Base-by-base conservation (phyloP, 305 asterid genomes). In the Ajuga reptans region DNA sequence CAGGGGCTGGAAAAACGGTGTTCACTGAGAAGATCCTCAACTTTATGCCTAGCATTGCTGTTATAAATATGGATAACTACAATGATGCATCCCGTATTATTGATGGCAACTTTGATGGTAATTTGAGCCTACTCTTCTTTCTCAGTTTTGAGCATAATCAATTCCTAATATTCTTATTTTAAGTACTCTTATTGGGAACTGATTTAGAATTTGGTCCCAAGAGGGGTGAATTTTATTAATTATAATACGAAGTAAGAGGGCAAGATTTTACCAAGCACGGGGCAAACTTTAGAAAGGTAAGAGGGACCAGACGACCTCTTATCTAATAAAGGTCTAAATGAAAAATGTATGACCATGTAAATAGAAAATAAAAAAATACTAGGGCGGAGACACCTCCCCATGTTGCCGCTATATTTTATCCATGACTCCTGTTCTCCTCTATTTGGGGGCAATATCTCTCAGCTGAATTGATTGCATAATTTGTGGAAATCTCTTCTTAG, bases 71-170 rank as follows among this genome's bases (percentile, higher is more conserved):
- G 97, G 97, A 93, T 78, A 86, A 90, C 80, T 93, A 93, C 83
- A 93, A 93, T 56, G 97, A 93, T 72, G 83, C 94, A 36, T 75
- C 87, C 24, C 99, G 99, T 63, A 83, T 93, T 42, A 84, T 93
- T 42, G 97, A 93, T 72, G 99, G 99, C 24, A 93, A 93, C 83
- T 93, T 84, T 55, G 99, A 90, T 66, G 98, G 97, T 93, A 87
- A 74, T 9, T 10, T 45, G 61, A 39, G 15, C 68, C 45, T 41
- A 11, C 9, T 34, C 29, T 34, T 78, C 6, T 34, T 47, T 53
- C 7, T 57, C 36, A 10, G 37, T 17, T 21, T 68, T 43, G 29
- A 66, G 50, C 39, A 12, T 41, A 6, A 53, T 77, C 17, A 16
- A 66, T 67, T 59, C 42, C 45, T 50, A 21, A 63, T 47, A 11